Base-by-base conservation (phyloP, 73 alveolate species). In the Blepharisma japonicum region DNA sequence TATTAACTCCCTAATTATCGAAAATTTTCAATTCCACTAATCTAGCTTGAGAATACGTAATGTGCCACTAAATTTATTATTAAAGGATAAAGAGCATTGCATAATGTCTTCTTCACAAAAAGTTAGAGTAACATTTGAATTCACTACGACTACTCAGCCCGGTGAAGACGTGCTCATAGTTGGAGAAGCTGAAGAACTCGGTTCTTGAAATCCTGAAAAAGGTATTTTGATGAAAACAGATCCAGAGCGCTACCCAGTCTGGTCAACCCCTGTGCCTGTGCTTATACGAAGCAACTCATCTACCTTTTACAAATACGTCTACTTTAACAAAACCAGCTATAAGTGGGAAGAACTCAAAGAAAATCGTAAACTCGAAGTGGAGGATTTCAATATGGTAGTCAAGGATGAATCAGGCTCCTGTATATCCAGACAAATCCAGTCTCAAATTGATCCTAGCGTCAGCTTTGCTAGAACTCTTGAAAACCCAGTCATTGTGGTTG, bases 211-310 rank as follows among this genome's bases (percentile, higher is more conserved):
- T 20, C 66, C 56, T 47, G 23, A 9, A 18, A 11, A 45, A n/a
- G 56, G 55, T 11, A 3, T 45, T n/a, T 8, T 47, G 23, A 11
- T 70, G 21, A 45, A 20, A 48, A 70, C 80, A 14, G 80, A 70
- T 70, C 25, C 32, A 9, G n/a, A 70, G 11, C n/a, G 55, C n/a
- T 70, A 70, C 45, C 80, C 80, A 14, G 14, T 70, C n/a, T 70
- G 80, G 66, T 14, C 23, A 14, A 61, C 74, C 48, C 21, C 80
- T 70, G 46, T 72, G 2, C 66, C 66, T n/a, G 27, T 5, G 9
- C 14, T n/a, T 2, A 7, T 70, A 38, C 80, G 4, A 39, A 8
- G 11, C 14, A 70, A 47, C 61, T n/a, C 80, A 38, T 11, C 14
- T 9, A 47, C 27, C 14, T 72, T 14, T 18, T 70, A 70, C 46